Base-by-base conservation (phyloP, 2,329 filamentous ascomycete species). In the Nigrospora osmanthi region DNA sequence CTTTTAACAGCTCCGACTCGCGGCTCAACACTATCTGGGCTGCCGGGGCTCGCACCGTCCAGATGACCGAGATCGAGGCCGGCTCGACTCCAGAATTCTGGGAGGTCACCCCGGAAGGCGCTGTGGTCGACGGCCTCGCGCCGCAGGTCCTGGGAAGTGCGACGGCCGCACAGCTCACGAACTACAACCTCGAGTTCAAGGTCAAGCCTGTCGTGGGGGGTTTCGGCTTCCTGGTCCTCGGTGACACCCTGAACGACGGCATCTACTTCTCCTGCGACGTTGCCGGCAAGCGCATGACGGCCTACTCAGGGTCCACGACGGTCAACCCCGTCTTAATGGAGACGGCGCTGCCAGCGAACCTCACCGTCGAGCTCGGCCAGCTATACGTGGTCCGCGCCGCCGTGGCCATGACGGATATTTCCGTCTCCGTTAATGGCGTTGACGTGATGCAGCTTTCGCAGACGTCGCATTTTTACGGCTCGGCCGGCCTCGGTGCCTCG, bases 401-500 rank as follows among this genome's bases (percentile, higher is more conserved):
- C 1, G 50, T 52, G 7, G 47, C 46, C n/a, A 52, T 54, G 40
- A 56, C 44, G 34, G 50, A 49, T 38, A 49, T 56, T 32, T 42
- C 11, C 17, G 51, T 49, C 16, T 49, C 38, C 19, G 50, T 61
- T 13, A 39, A 58, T 45, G 45, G 38, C 14, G 5, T 31, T 6
- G 35, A 43, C 7, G 52, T 58, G 5, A 35, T 63, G 17, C 39
- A 53, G 14, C 51, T 64, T 35, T 50, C 52, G 14, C 61, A 63
- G 36, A 58, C 53, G 1, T 42, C 51, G 7, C 42, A 51, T 2
- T 57, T 60, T 43, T 57, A 46, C 28, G 61, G 60, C 12, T 60
- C 59, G 1, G 63, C 60, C 37, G 59, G 61, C 0, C 34, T 64
- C 6, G 61, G 61, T 17, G 56, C 61, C 14, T 59, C 58, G 3